A percentile compares a stretch with the other conserved stretches of the same genome.
phyloP scores from a whole-genome alignment of 2,329 filamentous ascomycete species.

The Colletotrichum sp. region DNA sequence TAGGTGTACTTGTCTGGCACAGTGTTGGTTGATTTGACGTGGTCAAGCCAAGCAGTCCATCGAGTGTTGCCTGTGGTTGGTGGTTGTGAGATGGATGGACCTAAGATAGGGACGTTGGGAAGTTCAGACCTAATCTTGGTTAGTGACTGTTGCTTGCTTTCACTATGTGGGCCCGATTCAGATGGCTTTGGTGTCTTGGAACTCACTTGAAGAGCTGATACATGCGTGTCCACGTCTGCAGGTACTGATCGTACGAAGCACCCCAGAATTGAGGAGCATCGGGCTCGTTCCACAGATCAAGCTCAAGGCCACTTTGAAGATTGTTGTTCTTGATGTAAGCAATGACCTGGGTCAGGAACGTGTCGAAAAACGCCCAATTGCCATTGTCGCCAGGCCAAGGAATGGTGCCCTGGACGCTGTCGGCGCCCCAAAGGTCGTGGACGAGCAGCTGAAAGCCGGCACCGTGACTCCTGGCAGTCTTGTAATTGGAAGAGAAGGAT shows the following conservation, averaged over 20 bases:
- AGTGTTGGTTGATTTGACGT: neutral
- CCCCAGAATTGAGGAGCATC: conserved; percentile 11
- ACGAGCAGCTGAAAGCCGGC: neutral
- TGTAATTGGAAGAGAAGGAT: neutral
- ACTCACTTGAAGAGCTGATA: neutral
- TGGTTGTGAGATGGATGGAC: neutral
- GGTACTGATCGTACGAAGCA: conserved; percentile 5
- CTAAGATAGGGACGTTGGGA: neutral
- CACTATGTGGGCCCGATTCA: too few relatives aligned
- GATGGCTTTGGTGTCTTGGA: neutral
- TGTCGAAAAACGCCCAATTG: conserved; percentile 9
- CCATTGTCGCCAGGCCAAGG: conserved; percentile 17
- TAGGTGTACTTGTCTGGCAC: neutral
- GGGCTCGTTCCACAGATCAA: conserved; percentile 21
- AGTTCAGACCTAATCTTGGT: neutral
- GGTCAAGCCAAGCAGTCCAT: neutral
- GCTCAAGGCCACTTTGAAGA: neutral
- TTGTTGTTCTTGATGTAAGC: neutral
- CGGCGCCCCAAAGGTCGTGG: conserved; percentile 17
- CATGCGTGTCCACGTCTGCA: conserved; percentile 7
- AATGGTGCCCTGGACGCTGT: neutral
- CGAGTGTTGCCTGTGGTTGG: neutral
- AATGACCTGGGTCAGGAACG: neutral
- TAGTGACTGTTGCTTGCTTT: neutral
- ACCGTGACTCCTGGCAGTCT: neutral